These are phyloP conservation scores for Phytopythium delawarense DNA, from an alignment of 352 stramenopile genomes.

Conservation along the genomic window DNA sequence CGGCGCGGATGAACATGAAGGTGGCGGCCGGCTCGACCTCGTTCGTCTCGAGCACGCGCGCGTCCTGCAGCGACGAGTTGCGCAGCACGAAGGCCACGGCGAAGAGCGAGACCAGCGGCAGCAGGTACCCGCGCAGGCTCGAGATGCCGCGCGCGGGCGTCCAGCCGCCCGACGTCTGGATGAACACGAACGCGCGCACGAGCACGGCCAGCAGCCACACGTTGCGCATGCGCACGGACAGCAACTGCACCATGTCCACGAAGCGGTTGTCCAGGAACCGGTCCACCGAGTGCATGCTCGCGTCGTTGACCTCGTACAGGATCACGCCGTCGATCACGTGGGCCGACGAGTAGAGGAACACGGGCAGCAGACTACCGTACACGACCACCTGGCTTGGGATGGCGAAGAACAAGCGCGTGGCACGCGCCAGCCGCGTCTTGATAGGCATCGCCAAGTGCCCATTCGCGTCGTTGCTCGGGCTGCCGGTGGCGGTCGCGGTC, in stretches of 20 bases:
- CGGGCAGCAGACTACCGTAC: conserved; percentile 47
- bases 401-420: conserved; percentile 36
- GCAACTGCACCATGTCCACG: conserved; percentile 25
- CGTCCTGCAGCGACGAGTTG: conserved; percentile 27
- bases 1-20: conserved; percentile 53
- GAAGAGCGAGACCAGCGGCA: conserved; percentile 29
- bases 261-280: conserved; percentile 30
- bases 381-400: conserved; percentile 47
- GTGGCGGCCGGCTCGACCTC: conserved; percentile 42
- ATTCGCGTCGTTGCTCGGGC: neutral
- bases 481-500: neutral
- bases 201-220: conserved; percentile 44
- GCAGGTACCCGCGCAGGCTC: conserved; percentile 34
- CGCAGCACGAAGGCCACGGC: conserved; percentile 36
- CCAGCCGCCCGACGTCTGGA: conserved; percentile 49
- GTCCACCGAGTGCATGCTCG: conserved; percentile 24
- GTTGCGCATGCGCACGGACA: conserved; percentile 47
- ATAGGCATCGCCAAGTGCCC: neutral
- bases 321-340: conserved; percentile 50
- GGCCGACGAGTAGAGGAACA: conserved; percentile 40
- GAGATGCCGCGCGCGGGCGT: conserved; percentile 40
- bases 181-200: conserved; percentile 34
- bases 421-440: conserved; percentile 11
- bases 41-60: conserved; percentile 48
- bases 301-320: conserved; percentile 46